These are phyloP conservation scores for Diaporthe vaccinii DNA, from an alignment of 2,329 filamentous ascomycete genomes.

Conservation along the genomic window DNA sequence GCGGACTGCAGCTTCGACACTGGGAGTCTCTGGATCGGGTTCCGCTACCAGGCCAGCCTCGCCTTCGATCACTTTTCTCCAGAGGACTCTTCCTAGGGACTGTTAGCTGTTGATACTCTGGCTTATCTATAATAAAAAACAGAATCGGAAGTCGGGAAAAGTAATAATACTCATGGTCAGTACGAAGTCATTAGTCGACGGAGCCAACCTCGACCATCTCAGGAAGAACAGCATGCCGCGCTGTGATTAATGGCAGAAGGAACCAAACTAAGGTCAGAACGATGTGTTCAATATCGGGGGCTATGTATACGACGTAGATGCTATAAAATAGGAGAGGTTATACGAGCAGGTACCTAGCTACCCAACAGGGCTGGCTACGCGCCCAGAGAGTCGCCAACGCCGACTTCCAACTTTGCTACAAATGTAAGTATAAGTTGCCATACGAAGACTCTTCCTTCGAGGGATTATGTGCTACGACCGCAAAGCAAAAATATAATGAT, in stretches of 20 bases:
- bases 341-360: not conserved
- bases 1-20: not conserved
- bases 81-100: no score
- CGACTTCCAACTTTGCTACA: not conserved
- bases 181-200: not conserved
- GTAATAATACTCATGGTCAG: not conserved
- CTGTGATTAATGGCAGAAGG: not conserved
- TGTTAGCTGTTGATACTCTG: not conserved
- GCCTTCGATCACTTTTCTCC: no score
- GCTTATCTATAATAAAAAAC: not conserved
- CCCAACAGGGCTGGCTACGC: not conserved
- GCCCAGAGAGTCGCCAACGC: not conserved
- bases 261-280: not conserved
- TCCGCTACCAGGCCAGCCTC: no score
- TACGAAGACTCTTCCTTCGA: not conserved
- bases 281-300: not conserved
- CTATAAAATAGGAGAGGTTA: not conserved
- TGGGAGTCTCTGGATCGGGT: not conserved
- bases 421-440: not conserved
- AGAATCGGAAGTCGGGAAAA: not conserved
- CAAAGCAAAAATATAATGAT: not conserved
- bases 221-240: not conserved
- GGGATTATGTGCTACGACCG: not conserved
- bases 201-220: not conserved
- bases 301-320: not conserved